phyloP scores from a whole-genome alignment of 176 grass and related monocot species.

The Saccharum officinarum region DNA sequence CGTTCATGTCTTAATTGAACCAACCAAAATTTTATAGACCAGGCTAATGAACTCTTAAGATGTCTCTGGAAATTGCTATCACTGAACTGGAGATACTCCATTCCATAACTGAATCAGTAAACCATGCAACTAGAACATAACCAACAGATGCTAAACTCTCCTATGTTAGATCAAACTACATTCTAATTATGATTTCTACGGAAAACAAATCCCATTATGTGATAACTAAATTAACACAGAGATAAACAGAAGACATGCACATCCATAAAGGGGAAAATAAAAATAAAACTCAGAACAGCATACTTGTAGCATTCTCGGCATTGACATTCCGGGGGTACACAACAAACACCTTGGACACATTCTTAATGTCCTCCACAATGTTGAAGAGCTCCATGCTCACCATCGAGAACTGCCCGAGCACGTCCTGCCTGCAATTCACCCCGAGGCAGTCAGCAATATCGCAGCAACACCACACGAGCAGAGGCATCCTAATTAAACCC shows the following conservation, averaged over 20 bases:
- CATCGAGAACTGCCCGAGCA: constrained; percentile 95
- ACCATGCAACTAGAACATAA: not conserved
- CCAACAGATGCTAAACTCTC: not conserved
- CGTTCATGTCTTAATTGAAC: not conserved
- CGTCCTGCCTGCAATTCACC: constrained; percentile 65
- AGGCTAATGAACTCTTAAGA: not conserved
- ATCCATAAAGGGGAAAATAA: not conserved
- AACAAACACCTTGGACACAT: constrained; percentile 90
- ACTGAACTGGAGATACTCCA: not conserved
- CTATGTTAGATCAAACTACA: not conserved
- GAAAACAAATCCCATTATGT: not conserved
- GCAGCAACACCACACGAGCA: not conserved
- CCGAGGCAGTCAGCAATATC: not conserved
- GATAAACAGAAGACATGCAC: not conserved
- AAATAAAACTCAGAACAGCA: not conserved
- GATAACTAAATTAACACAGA: not conserved
- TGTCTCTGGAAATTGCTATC: not conserved
- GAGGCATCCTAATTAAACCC: constrained; percentile 31
- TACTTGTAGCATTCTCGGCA: constrained; percentile 85
- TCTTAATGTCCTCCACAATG: constrained; percentile 99
- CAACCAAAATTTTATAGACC: not conserved
- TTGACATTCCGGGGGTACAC: constrained; percentile 89
- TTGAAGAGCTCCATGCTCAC: constrained; percentile 96
- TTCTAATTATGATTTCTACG: not conserved
- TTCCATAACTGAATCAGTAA: not conserved